Evolutionary conservation across 2,329 filamentous ascomycete species (phyloP).

Genomic region (Cytospora piceicola): DNA sequence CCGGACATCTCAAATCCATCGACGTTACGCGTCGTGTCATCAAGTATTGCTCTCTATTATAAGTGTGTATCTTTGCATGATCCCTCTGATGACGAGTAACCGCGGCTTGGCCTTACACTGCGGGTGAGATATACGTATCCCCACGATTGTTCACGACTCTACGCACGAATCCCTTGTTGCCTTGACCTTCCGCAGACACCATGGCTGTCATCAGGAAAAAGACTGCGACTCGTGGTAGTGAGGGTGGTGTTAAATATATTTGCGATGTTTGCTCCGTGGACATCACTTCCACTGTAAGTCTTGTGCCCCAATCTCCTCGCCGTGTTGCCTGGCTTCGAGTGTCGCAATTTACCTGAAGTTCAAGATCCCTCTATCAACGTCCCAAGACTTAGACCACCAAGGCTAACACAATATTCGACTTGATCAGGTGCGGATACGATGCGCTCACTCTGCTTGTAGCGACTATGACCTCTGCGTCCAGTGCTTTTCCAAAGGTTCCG

Average conservation of each 20-base stretch:
- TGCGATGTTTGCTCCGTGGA: constrained; percentile 97
- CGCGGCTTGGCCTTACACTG: neutral
- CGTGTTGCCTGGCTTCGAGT: neutral
- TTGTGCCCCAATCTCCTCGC: constrained; percentile 25
- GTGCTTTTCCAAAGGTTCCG: constrained; percentile 84
- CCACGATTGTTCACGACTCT: neutral
- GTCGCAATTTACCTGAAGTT: neutral
- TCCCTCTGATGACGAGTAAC: neutral
- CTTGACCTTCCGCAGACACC: constrained; percentile 28
- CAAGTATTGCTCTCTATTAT: neutral
- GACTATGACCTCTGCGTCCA: constrained; percentile 97
- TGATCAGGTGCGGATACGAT: constrained; percentile 85
- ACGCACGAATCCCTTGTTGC: neutral
- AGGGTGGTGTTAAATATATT: constrained; percentile 92
- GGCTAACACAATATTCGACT: constrained; percentile 6
- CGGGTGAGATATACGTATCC: neutral
- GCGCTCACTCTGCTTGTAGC: constrained; percentile 78
- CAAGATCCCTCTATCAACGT: constrained; percentile 14
- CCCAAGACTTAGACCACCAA: neutral
- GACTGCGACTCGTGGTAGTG: constrained; percentile 80
- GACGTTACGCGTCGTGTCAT: constrained; percentile 12
- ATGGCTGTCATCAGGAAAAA: constrained; percentile 99
- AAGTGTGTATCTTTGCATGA: neutral
- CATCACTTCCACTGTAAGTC: constrained; percentile 89
- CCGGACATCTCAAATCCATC: constrained; percentile 9